Evolutionary conservation across 345 rosid genomes (phyloP).

Genomic region (Xanthoceras sorbifolium): DNA sequence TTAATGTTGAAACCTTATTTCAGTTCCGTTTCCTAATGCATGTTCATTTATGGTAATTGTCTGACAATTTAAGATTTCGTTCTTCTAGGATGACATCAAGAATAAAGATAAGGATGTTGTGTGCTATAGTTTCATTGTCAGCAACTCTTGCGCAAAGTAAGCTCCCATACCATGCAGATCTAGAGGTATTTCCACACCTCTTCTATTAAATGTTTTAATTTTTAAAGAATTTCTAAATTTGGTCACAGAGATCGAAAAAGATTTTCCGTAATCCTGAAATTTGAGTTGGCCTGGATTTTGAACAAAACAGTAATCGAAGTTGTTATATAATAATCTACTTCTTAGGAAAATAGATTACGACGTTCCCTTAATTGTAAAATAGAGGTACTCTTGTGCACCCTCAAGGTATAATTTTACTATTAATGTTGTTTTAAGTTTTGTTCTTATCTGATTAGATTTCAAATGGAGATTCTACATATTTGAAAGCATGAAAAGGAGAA

Average conservation of each 20-base stretch:
- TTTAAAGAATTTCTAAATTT: neutral
- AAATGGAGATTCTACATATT: neutral
- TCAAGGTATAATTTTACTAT: neutral
- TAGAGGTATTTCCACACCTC: conserved; percentile 46
- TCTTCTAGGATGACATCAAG: conserved; percentile 64
- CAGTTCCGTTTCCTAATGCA: neutral
- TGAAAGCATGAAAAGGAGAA: neutral
- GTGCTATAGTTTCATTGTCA: conserved; percentile 55
- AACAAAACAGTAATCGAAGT: neutral
- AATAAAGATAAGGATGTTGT: conserved; percentile 52
- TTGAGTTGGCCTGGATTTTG: neutral
- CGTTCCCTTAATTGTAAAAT: neutral
- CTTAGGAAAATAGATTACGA: neutral
- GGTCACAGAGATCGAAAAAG: neutral
- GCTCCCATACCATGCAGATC: conserved; percentile 64
- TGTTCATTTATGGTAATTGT: conserved; percentile 11
- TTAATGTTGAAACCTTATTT: conserved; percentile 7
- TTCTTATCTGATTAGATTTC: neutral
- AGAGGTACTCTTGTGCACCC: neutral
- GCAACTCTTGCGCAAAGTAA: conserved; percentile 71
- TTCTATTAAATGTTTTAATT: neutral
- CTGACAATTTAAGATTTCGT: conserved; percentile 16
- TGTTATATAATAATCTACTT: neutral
- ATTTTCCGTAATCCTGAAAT: neutral
- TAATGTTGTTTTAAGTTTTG: neutral